These are phyloP conservation scores for Dissophora globulifera DNA, from an alignment of 192 early-diverging fungal species.

Conservation along the genomic window DNA sequence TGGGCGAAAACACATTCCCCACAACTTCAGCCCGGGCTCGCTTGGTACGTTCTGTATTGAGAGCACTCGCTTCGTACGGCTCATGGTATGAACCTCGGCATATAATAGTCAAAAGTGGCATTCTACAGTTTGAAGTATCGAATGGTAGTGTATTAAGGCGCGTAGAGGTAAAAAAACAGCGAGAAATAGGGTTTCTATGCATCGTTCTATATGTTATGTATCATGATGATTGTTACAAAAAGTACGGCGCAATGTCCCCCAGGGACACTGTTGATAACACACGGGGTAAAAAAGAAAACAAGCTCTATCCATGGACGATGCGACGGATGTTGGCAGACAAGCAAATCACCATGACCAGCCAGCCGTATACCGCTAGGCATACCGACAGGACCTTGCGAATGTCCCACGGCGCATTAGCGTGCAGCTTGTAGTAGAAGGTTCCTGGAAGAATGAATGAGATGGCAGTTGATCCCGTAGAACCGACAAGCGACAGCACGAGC, in stretches of 20 bases:
- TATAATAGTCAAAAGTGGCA: too few relatives aligned
- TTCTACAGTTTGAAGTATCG: too few relatives aligned
- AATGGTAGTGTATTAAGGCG: too few relatives aligned
- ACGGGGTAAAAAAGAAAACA: background rate
- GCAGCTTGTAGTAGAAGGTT: constrained; percentile 90
- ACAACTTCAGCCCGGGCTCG: too few relatives aligned
- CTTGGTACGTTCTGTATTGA: too few relatives aligned
- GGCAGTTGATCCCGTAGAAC: constrained; percentile 95
- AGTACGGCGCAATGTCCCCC: background rate
- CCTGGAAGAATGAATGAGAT: constrained; percentile 98
- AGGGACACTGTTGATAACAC: background rate
- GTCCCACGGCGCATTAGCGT: constrained; percentile 70
- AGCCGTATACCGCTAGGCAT: constrained; percentile 72
- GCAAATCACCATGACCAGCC: constrained; percentile 83
- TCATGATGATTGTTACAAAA: background rate
- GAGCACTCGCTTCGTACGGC: too few relatives aligned
- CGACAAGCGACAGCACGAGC: constrained; percentile 89
- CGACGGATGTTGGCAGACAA: constrained; percentile 72
- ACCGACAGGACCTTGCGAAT: constrained; percentile 73
- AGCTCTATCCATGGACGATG: constrained; percentile 24
- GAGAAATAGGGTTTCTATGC: too few relatives aligned
- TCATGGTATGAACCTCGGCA: too few relatives aligned
- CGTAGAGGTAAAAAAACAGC: too few relatives aligned
- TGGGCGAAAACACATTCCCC: too few relatives aligned
- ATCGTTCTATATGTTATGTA: too few relatives aligned